Conservation (phyloP, 2,329 filamentous ascomycete genomes). For the Bertia moriformis region DNA sequence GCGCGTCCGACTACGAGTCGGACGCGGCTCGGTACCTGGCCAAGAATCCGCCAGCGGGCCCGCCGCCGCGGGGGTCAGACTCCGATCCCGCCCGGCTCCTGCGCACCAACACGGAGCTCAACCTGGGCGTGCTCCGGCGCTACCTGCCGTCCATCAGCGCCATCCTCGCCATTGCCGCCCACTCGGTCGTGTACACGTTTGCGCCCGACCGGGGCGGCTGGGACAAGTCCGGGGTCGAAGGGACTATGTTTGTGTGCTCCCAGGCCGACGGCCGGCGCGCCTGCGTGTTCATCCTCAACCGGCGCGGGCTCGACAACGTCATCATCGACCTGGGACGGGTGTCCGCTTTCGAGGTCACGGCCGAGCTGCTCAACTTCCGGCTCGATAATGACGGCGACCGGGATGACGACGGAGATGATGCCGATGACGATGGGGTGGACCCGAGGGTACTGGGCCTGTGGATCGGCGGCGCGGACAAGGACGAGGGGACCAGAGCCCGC, state of each 20-base stretch:
- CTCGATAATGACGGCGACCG: constrained; percentile 13
- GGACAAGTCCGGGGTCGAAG: constrained; percentile 49
- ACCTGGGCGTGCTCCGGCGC: constrained; percentile 43
- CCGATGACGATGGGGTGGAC: constrained; percentile 10
- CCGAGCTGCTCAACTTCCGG: constrained; percentile 35
- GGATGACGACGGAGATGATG: constrained; percentile 3
- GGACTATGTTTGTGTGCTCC: constrained; percentile 46
- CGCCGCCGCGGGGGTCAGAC: too few relatives aligned
- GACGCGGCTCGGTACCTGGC: constrained; percentile 17
- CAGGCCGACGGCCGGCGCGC: constrained; percentile 16
- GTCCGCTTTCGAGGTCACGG: constrained; percentile 47
- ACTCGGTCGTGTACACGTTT: constrained; percentile 49
- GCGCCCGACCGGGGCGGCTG: constrained; percentile 33
- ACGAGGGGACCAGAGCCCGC: constrained; percentile 25
- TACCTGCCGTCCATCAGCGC: constrained; percentile 35
- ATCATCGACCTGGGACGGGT: constrained; percentile 48
- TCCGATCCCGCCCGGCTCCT: constrained; percentile 20
- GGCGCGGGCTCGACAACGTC: constrained; percentile 57
- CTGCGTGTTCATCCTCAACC: constrained; percentile 61
- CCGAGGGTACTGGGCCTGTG: constrained; percentile 33
- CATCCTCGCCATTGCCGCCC: constrained; percentile 44
- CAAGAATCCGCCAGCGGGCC: constrained; percentile 12
- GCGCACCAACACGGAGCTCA: constrained; percentile 46
- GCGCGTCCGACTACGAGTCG: constrained; percentile 27
- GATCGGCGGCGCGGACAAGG: constrained; percentile 40